Base-by-base conservation (phyloP, 352 stramenopile genomes). In the Globisporangium nodosum region DNA sequence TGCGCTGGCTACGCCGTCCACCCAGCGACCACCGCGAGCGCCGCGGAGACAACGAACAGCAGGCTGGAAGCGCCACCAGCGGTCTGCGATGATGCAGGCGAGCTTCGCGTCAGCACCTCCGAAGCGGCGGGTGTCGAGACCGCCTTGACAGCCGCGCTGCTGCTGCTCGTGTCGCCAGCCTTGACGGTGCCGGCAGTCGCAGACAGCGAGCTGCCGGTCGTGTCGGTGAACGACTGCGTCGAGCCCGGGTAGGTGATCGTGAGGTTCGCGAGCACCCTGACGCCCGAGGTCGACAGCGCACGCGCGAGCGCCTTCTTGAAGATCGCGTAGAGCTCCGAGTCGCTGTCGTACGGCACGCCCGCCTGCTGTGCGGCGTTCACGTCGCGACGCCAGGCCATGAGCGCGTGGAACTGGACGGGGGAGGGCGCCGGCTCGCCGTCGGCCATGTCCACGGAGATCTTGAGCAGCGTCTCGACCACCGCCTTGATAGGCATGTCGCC, bases 391-490 rank as follows among this genome's bases (percentile, higher is more conserved):
- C 80, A 90, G 1, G 64, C 56, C 68, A 90, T 76, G 31, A 86
- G 63, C 30, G 77, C 62, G 39, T 73, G 40, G 40, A 87, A 84
- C 52, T 86, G 55, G 5, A 57, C 58, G 0, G 65, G 52, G 6
- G 73, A 73, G 3, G 81, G 72, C 2, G 74, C 64, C 0, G 52
- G n/a, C 9, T 58, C 57, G 0, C 60, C 64, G 1, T 71, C 46
- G 0, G 56, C 61, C 50, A 88, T 57, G 24, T 80, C 76, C 37
- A 76, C 56, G 1, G 74, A 82, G 43, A 81, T 85, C 61, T 82
- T 81, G 37, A 90, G 69, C 27, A 90, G 49, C 53, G 76, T 85
- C 63, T 90, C 80, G 46, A 80, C 74, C 39, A 71, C 66, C 7
- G 80, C 74, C n/a, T 70, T 72, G 49, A 88, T 58, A 20, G 71